These are phyloP conservation scores for Kluyveromyces dobzhanskii DNA, from an alignment of 805 yeast species.

Conservation along the genomic window DNA sequence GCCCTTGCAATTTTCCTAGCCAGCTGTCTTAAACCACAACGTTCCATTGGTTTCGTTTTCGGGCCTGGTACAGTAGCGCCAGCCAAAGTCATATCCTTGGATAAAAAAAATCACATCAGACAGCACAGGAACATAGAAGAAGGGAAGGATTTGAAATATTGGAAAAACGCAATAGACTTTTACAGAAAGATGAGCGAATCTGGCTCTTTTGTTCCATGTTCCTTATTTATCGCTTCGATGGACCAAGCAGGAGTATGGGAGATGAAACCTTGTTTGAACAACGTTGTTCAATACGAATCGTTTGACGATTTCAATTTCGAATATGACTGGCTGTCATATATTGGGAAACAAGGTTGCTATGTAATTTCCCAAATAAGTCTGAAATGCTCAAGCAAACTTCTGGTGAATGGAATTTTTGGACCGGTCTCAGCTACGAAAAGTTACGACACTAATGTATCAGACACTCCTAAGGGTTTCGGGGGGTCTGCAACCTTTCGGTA, in stretches of 20 bases:
- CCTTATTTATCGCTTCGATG: slow-evolving; percentile 12
- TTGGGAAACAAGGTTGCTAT: neutral
- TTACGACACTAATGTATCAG: slow-evolving; percentile 8
- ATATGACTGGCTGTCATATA: neutral
- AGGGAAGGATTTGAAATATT: slow-evolving; percentile 8
- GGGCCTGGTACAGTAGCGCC: slow-evolving; percentile 22
- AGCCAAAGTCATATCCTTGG: slow-evolving; percentile 15
- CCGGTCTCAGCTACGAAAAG: slow-evolving; percentile 3
- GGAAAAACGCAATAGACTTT: slow-evolving; percentile 7
- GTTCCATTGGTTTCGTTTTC: slow-evolving; percentile 11
- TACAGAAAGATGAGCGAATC: slow-evolving; percentile 6
- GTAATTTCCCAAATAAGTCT: neutral
- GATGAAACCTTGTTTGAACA: slow-evolving; percentile 10
- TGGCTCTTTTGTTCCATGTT: slow-evolving; percentile 1
- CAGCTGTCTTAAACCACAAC: slow-evolving; percentile 3
- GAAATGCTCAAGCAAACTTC: neutral
- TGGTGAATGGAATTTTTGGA: slow-evolving; percentile 11
- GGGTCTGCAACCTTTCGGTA: slow-evolving; percentile 6
- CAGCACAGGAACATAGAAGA: slow-evolving; percentile 13
- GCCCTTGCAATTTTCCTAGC: slow-evolving; percentile 16
- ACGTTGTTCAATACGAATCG: slow-evolving; percentile 15
- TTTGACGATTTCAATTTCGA: slow-evolving; percentile 10
- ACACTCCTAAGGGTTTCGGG: slow-evolving; percentile 12
- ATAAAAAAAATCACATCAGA: slow-evolving; percentile 12
- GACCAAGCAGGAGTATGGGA: slow-evolving; percentile 19